These are phyloP conservation scores for Calonectria montana DNA, from an alignment of 2,329 filamentous ascomycete genomes.

Conservation along the genomic window DNA sequence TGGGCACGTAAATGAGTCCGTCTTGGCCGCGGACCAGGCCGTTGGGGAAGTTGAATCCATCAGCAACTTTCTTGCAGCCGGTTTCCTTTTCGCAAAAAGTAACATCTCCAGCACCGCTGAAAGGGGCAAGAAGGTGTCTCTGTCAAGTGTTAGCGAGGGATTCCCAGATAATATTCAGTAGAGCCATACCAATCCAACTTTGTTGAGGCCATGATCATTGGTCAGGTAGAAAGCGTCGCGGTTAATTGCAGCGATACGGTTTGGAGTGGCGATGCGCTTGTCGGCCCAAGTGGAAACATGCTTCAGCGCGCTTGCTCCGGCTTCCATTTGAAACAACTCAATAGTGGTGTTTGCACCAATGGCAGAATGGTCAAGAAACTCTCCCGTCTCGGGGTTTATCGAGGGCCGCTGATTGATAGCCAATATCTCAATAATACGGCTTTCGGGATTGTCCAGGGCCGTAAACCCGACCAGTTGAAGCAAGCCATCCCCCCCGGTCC, in stretches of 20 bases:
- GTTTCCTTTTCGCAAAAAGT: slow-evolving; percentile 37
- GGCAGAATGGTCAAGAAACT: slow-evolving; percentile 20
- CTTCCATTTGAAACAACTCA: slow-evolving; percentile 29
- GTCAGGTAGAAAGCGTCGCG: slow-evolving; percentile 29
- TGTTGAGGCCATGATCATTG: slow-evolving; percentile 36
- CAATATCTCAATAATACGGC: slow-evolving; percentile 26
- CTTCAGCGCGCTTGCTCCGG: slow-evolving; percentile 23
- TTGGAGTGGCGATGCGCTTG: slow-evolving; percentile 31
- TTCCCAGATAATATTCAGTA: no score
- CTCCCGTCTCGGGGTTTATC: slow-evolving; percentile 15
- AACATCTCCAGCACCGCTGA: slow-evolving; percentile 43
- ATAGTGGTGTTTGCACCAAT: slow-evolving; percentile 29
- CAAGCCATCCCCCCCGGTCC: slow-evolving; percentile 45
- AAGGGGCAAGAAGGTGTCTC: slow-evolving; percentile 30
- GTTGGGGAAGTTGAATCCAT: slow-evolving; percentile 45
- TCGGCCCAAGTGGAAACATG: slow-evolving; percentile 31
- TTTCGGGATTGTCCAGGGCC: slow-evolving; percentile 39
- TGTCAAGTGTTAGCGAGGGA: background rate
- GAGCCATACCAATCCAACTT: slow-evolving; percentile 26
- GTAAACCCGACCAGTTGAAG: slow-evolving; percentile 46
- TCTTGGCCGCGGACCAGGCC: slow-evolving; percentile 41
- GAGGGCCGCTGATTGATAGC: slow-evolving; percentile 34
- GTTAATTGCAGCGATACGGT: slow-evolving; percentile 30
- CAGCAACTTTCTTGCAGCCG: slow-evolving; percentile 36
- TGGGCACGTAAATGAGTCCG: slow-evolving; percentile 47